Evolutionary conservation across 306 rosid species (phyloP), one percentile per base, ranked within the genome.

Genomic region (Corylus americana): DNA sequence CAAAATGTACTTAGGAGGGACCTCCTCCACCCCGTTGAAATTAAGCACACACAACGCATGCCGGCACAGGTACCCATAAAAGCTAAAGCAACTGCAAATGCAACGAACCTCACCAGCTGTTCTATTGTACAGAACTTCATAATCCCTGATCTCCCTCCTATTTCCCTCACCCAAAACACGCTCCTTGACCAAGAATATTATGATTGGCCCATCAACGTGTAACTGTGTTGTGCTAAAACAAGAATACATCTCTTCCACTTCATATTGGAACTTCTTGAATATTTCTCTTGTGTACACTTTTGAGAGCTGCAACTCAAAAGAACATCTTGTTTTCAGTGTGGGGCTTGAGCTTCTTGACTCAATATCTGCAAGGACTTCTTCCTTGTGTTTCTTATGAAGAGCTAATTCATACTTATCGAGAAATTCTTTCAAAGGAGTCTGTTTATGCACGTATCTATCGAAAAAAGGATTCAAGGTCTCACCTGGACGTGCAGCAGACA

Each of bases 351-450:
- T 90, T 91, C 97, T 90, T n/a, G 97, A 94, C 75, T 92, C 95
- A 3, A 83, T 87, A 82, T 94, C 97, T 2, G 98, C 91, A 48
- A 77, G 48, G 37, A 91, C 79, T 81, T 94, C 98, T 86, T 94
- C 97, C 82, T 87, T 91, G 85, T 91, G 83, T 84, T 89, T 94
- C 91, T 92, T 94, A 44, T 91, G 91, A 55, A 91, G 91, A 54
- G 97, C 97, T 64, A 92, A 77, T 88, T 94, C 98, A 54, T 94
- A 94, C 84, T 90, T 94, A 75, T 94, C 98, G 25, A 94, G 97
- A 89, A 94, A 94, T 73, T 94, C 98, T 82, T 94, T 94, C 80
- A 92, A 85, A 44, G 97, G 93, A 61, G 98, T 94, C 71, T 94
- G 97, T 83, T 91, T 94, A 85, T 92, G 97, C 80, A 94, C 93